Conservation (phyloP, 805 yeast species). For the Zygoascus biomembranicola region DNA sequence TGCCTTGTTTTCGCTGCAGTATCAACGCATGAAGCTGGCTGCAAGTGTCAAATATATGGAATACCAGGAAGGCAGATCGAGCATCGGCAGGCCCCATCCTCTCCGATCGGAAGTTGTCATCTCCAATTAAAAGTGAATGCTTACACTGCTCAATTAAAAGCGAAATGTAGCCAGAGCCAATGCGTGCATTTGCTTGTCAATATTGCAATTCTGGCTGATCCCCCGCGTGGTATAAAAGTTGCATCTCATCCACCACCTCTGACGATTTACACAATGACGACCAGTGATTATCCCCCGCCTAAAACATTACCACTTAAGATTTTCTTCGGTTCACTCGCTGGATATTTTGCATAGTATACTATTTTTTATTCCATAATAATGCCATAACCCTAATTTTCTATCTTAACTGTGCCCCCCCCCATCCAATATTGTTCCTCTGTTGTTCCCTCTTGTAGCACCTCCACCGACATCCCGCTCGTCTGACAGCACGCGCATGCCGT, state of each 20-base stretch:
- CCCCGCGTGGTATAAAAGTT: too few relatives aligned
- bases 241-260: background rate
- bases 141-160: too few relatives aligned
- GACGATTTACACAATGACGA: background rate
- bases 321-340: background rate
- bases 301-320: background rate
- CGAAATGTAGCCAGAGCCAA: too few relatives aligned
- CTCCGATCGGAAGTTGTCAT: background rate
- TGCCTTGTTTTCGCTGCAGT: background rate
- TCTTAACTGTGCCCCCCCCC: too few relatives aligned
- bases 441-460: too few relatives aligned
- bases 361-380: background rate
- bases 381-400: too few relatives aligned
- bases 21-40: slow-evolving; percentile 2
- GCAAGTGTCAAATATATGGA: background rate
- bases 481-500: background rate
- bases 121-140: background rate
- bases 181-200: too few relatives aligned
- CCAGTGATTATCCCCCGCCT: background rate
- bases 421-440: too few relatives aligned
- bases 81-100: background rate
- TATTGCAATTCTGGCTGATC: too few relatives aligned
- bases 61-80: background rate
- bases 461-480: background rate
- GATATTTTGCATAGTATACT: background rate